These are phyloP conservation scores for Letharia lupina DNA, from an alignment of 495 filamentous ascomycete genomes.

Conservation along the genomic window DNA sequence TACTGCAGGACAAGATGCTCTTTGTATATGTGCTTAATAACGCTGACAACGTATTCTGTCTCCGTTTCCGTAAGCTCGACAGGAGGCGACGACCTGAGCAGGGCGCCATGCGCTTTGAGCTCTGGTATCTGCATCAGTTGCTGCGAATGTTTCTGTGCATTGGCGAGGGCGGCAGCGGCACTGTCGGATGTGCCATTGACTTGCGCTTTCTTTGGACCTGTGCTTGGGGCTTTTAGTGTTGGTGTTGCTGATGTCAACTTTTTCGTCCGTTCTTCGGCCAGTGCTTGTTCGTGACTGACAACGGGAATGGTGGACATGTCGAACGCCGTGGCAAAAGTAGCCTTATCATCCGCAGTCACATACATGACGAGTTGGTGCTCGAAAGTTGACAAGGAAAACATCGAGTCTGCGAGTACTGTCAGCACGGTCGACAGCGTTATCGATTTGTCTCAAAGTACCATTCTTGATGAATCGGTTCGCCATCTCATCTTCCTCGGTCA, in stretches of 20 bases:
- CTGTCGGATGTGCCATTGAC: constrained; percentile 61
- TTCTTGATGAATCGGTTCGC: constrained; percentile 85
- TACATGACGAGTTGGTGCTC: constrained; percentile 98
- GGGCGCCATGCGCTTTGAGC: constrained; percentile 73
- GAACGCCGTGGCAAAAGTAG: constrained; percentile 77
- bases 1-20: constrained; percentile 95
- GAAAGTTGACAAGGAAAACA: constrained; percentile 91
- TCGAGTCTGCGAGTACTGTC: constrained; percentile 35
- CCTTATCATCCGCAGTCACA: constrained; percentile 80
- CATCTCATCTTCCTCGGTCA: constrained; percentile 75
- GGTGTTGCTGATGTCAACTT: constrained; percentile 88
- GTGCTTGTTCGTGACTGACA: constrained; percentile 88
- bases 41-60: constrained; percentile 91
- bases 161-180: constrained; percentile 60
- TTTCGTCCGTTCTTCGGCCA: constrained; percentile 94
- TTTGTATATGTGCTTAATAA: constrained; percentile 95
- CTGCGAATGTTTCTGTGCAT: constrained; percentile 78
- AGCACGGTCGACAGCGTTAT: constrained; percentile 1
- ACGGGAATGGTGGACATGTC: constrained; percentile 86
- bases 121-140: constrained; percentile 84
- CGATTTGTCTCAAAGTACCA: constrained; percentile 43
- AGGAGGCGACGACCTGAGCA: constrained; percentile 79
- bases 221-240: constrained; percentile 85
- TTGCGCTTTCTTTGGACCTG: constrained; percentile 69
- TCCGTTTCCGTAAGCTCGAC: constrained; percentile 94